A percentile compares a stretch with the other conserved stretches of the same genome.
Conservation (phyloP, 805 yeast species). For the Jamesozyma hellenica region DNA sequence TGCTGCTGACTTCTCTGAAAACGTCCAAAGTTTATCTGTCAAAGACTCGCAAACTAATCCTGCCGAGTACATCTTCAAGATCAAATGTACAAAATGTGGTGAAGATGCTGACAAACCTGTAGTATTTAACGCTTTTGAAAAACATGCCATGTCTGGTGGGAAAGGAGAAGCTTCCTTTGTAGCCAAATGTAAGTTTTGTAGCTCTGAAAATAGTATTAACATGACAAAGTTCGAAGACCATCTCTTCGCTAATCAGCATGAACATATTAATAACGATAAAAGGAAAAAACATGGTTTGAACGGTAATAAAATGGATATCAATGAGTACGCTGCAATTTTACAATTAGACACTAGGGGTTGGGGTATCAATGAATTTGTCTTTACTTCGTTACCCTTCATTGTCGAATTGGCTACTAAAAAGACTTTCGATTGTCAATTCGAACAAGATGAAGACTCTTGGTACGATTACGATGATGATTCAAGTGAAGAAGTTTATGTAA, state of each 20-base stretch:
- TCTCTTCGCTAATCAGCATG: conserved; percentile 14
- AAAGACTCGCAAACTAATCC: conserved; percentile 51
- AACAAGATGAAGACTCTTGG: conserved; percentile 77
- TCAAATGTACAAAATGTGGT: conserved; percentile 72
- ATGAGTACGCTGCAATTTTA: conserved; percentile 34
- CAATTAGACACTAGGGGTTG: conserved; percentile 82
- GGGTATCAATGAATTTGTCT: conserved; percentile 57
- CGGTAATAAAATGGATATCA: conserved; percentile 7
- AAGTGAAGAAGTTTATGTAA: conserved; percentile 68
- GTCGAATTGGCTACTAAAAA: conserved; percentile 20
- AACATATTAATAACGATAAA: conserved; percentile 11
- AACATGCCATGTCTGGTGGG: conserved; percentile 55
- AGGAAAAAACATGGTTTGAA: conserved; percentile 25
- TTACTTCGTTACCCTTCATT: conserved; percentile 32
- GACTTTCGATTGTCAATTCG: conserved; percentile 33
- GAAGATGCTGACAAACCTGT: conserved; percentile 65
- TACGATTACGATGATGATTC: conserved; percentile 89
- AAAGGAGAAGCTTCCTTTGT: conserved; percentile 79
- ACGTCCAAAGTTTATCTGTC: conserved; percentile 48
- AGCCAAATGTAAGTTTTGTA: conserved; percentile 63
- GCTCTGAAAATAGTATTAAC: conserved; percentile 22
- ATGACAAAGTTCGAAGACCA: conserved; percentile 18
- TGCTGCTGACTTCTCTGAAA: conserved; percentile 29
- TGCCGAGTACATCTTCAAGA: conserved; percentile 63
- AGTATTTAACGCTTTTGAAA: conserved; percentile 55